Base-by-base conservation (phyloP, 2,329 filamentous ascomycete genomes). In the Thyridium curvatum region DNA sequence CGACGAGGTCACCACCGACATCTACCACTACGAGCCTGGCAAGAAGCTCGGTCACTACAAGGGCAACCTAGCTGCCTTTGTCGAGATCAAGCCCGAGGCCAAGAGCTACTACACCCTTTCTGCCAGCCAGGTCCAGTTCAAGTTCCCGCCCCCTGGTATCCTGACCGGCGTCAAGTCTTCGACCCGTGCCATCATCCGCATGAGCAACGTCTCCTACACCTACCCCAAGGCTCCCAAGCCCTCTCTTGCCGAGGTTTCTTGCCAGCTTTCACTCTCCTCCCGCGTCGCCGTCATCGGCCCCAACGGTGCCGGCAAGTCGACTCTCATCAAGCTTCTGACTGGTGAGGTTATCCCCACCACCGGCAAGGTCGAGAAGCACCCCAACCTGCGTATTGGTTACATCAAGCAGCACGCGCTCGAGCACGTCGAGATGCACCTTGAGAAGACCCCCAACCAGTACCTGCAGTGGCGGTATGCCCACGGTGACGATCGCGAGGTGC, bases 381-480 rank as follows among this genome's bases (percentile, higher is more conserved):
- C 93, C 50, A 98, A 98, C 63, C 69, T 98, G 56, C 90, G 93
- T 74, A 96, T 98, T 54, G 93, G 93, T 39, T 98, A 98, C 72
- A 97, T 98, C 71, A 97, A 97, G 72, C 93, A 98, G 71, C 93
- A 98, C 64, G 93, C 93, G 33, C 76, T 98, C 12, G 93, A 98
- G 72, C 93, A 98, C 78, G 93, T 98, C 10, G 91, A 98, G 68
- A 95, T 96, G 91, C 93, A 98, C 59, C 72, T 97, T 52, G 93
- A 98, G 66, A 98, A 98, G 79, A 98, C 93, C 0, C 93, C 93
- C 31, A 97, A 95, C 62, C 93, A 98, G 66, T 98, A 98, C 59
- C 77, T 98, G 28, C 93, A 97, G 66, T 98, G 93, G 93, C 86
- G 93, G 54, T 98, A 97, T 59, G 87, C 87, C 54, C 88, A 97